Conservation (phyloP, 179 eudicot species). For the Corrigiola litoralis region DNA sequence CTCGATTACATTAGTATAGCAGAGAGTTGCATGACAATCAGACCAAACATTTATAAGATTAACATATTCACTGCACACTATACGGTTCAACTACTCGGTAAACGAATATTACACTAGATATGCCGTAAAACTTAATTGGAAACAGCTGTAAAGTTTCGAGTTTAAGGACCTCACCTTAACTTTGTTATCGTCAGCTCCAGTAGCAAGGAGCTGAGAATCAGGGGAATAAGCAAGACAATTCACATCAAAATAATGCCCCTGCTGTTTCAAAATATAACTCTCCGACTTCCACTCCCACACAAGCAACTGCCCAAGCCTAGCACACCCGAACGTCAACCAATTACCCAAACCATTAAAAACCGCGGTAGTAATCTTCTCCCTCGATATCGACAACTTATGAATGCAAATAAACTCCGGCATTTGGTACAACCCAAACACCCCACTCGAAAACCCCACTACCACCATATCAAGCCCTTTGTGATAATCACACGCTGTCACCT, state of each 20-base stretch:
- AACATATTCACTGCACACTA: too few species aligned
- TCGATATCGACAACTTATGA: slow-evolving; percentile 78
- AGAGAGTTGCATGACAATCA: too few species aligned
- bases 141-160: background rate
- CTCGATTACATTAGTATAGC: too few species aligned
- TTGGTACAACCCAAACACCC: slow-evolving; percentile 85
- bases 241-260: slow-evolving; percentile 97
- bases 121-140: too few species aligned
- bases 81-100: too few species aligned
- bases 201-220: slow-evolving; percentile 94
- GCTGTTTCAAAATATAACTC: slow-evolving; percentile 92
- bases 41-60: too few species aligned
- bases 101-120: too few species aligned
- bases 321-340: slow-evolving; percentile 94
- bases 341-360: slow-evolving; percentile 82
- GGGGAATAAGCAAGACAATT: slow-evolving; percentile 89
- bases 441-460: slow-evolving; percentile 87
- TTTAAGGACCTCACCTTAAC: slow-evolving; percentile 53
- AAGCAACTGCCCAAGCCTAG: slow-evolving; percentile 91
- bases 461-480: slow-evolving; percentile 71
- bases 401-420: slow-evolving; percentile 92
- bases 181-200: slow-evolving; percentile 98
- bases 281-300: slow-evolving; percentile 99
- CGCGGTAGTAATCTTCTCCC: slow-evolving; percentile 89
- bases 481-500: slow-evolving; percentile 73